A percentile compares a stretch with the other conserved stretches of the same genome.
These are phyloP conservation scores for Albifimbria verrucaria DNA, from an alignment of 2,329 filamentous ascomycete species.

Conservation along the genomic window DNA sequence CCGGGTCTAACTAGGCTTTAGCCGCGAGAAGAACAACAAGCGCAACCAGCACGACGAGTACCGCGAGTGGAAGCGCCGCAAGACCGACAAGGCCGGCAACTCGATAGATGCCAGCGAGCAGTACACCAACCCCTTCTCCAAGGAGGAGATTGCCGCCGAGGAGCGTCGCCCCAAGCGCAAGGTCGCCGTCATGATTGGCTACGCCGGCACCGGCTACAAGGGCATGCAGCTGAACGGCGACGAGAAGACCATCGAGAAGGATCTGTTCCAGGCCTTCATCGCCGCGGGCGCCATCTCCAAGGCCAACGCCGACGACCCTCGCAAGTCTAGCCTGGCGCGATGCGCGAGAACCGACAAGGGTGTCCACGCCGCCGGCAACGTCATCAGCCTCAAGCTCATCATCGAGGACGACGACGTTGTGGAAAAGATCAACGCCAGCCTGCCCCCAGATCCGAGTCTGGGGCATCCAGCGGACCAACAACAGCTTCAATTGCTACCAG, in stretches of 20 bases:
- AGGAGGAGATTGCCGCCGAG: slow-evolving; percentile 86
- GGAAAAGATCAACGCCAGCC: slow-evolving; percentile 81
- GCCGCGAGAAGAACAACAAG: slow-evolving; percentile 34
- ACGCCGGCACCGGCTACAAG: slow-evolving; percentile 93
- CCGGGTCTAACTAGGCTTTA: slow-evolving; percentile 30
- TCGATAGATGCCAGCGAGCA: slow-evolving; percentile 19
- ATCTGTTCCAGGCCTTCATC: slow-evolving; percentile 90
- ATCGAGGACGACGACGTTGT: slow-evolving; percentile 87
- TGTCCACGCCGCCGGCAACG: slow-evolving; percentile 92
- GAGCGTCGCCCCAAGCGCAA: slow-evolving; percentile 90
- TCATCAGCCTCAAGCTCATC: slow-evolving; percentile 93
- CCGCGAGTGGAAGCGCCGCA: slow-evolving; percentile 39
- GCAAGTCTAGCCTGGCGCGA: slow-evolving; percentile 90
- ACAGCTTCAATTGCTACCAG: slow-evolving; percentile 91
- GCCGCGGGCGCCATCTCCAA: slow-evolving; percentile 91
- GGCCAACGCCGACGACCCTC: slow-evolving; percentile 92
- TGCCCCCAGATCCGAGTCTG: slow-evolving; percentile 92
- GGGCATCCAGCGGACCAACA: slow-evolving; percentile 87
- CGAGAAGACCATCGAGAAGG: slow-evolving; percentile 93
- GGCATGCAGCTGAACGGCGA: slow-evolving; percentile 87
- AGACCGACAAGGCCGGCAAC: slow-evolving; percentile 33
- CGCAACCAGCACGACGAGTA: slow-evolving; percentile 36
- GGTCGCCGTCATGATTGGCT: slow-evolving; percentile 92
- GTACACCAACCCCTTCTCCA: slow-evolving; percentile 48
- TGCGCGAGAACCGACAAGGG: slow-evolving; percentile 97